Evolutionary conservation across 2,329 filamentous ascomycete genomes (phyloP).

Genomic region (Nigrospora sphaerica): DNA sequence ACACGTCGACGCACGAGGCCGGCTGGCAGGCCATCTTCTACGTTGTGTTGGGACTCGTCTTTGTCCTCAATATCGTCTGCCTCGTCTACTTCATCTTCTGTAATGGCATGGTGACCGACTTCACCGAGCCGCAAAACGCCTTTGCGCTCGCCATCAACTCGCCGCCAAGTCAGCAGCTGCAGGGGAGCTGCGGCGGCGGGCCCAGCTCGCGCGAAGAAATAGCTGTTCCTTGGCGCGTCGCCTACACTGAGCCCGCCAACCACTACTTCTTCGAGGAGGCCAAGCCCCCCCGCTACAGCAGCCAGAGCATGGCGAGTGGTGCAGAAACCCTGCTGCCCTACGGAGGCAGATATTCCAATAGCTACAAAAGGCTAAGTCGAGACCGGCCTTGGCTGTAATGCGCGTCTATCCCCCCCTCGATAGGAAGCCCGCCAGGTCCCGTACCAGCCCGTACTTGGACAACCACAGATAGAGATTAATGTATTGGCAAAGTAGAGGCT

Average conservation of each 20-base stretch:
- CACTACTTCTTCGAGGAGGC: conserved; percentile 37
- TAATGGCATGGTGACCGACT: conserved; percentile 64
- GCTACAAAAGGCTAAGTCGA: conserved; percentile 16
- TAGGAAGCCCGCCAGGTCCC: too few species aligned
- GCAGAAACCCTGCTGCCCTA: conserved; percentile 2
- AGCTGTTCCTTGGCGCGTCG: conserved; percentile 33
- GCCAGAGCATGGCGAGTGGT: conserved; percentile 1
- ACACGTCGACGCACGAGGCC: conserved; percentile 57
- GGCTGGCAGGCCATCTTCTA: conserved; percentile 62
- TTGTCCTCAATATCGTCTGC: conserved; percentile 60
- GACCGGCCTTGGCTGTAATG: conserved; percentile 4
- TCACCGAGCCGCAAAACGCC: conserved; percentile 69
- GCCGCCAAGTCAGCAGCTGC: conserved; percentile 27
- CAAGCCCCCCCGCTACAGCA: conserved; percentile 14
- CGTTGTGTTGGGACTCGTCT: conserved; percentile 56
- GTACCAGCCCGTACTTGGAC: too few species aligned
- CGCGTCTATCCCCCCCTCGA: too few species aligned
- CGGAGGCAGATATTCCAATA: conserved; percentile 9
- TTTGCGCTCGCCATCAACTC: conserved; percentile 65
- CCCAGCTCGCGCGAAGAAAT: conserved; percentile 28
- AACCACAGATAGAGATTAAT: too few species aligned
- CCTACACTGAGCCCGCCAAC: conserved; percentile 27
- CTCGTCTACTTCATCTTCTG: conserved; percentile 54
- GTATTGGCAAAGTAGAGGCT: too few species aligned
- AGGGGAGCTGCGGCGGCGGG: conserved; percentile 30